These are phyloP conservation scores for Colletotrichum sp. DNA, from an alignment of 2,329 filamentous ascomycete species.

Conservation along the genomic window DNA sequence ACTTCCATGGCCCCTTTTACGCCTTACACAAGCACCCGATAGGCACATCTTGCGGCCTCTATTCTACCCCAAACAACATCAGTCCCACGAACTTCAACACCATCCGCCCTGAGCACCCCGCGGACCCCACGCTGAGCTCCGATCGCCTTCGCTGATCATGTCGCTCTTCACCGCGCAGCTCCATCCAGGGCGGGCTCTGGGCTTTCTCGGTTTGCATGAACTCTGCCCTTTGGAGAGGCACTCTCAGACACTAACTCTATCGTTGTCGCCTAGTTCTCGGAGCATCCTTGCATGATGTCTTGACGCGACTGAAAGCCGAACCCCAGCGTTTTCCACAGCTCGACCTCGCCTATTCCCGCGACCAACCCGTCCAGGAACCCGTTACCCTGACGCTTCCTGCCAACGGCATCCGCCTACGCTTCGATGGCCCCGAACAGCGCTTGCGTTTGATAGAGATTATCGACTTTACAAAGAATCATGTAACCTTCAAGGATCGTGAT, in stretches of 20 bases:
- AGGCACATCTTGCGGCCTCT: neutral
- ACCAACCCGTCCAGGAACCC: constrained; percentile 75
- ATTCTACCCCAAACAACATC: neutral
- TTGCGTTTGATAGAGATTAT: constrained; percentile 88
- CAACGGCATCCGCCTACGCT: constrained; percentile 89
- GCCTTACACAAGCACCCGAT: neutral
- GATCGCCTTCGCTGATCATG: constrained; percentile 32
- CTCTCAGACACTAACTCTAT: constrained; percentile 18
- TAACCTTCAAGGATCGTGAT: constrained; percentile 82
- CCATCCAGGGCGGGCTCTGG: constrained; percentile 68
- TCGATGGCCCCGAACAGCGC: constrained; percentile 92
- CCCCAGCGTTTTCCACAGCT: constrained; percentile 83
- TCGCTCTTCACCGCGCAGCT: constrained; percentile 66
- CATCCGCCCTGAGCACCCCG: constrained; percentile 7
- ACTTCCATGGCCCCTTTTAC: neutral
- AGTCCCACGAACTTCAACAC: neutral
- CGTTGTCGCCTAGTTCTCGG: constrained; percentile 70
- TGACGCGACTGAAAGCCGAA: constrained; percentile 88
- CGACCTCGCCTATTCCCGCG: constrained; percentile 80
- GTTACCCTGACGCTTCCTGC: constrained; percentile 77
- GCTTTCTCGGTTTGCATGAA: constrained; percentile 54
- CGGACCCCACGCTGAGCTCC: constrained; percentile 15
- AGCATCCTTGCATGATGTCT: constrained; percentile 86
- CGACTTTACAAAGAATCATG: constrained; percentile 84
- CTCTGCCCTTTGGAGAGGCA: constrained; percentile 13